Base-by-base conservation (phyloP, 768 basidiomycete genomes). In the Auricularia cornea region DNA sequence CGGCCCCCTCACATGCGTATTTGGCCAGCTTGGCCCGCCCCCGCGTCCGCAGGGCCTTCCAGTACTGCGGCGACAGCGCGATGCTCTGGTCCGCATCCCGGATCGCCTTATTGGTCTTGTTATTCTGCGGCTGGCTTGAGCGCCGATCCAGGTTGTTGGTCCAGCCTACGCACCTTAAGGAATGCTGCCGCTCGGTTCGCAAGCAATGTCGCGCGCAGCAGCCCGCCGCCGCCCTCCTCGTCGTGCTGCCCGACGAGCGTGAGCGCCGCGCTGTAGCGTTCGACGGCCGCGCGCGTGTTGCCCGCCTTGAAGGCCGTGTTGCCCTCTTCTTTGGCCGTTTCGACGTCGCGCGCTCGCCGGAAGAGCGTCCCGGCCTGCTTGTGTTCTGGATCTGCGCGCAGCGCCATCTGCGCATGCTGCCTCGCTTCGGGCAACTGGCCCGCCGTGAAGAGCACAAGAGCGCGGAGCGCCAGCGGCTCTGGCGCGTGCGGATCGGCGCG, bases 11-110 rank as follows among this genome's bases (percentile, higher is more conserved):
- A 71, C 80, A 92, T 57, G 85, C 81, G 69, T 94, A 91, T 32
- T 89, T 79, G 69, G 87, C 80, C 10, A 93, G 79, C 68, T 89
- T 70, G 61, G 92, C 87, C 3, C 93, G 86, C 14, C 91, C 93
- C 40, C 92, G 88, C 8, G 93, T 93, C 56, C 92, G 88, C 41
- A 91, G 77, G 3, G 90, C 90, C 75, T 95, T 95, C 81, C 88
- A 94, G 10, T 89, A 88, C 48, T 78, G 77, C 0, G 88, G 81
- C 61, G 80, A 71, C 44, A 93, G 79, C 3, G 69, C 63, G 20
- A 95, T 81, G 6, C 90, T 90, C 14, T 79, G 79, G 54, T 87
- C 82, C 2, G 86, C 88, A 70, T 94, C 92, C 35, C 71, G 73
- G 30, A 94, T 79, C 0, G 92, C 92, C 14, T 88, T 86, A 31